Evolutionary conservation across 2,329 filamentous ascomycete species (phyloP).

Genomic region (Sarocladium kiliense): DNA sequence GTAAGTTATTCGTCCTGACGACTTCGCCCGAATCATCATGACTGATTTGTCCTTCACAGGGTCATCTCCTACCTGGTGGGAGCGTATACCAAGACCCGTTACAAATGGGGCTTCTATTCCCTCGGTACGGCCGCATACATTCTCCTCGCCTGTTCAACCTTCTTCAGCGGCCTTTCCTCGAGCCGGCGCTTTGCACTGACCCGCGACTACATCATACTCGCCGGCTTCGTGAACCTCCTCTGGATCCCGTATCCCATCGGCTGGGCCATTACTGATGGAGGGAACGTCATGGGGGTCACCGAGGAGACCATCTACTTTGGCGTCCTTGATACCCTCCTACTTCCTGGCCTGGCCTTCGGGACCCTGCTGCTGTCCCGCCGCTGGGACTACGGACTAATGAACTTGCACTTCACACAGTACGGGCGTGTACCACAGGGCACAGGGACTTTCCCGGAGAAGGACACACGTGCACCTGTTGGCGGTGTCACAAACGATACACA

Average conservation of each 20-base stretch:
- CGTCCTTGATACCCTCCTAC: constrained; percentile 42
- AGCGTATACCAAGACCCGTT: constrained; percentile 41
- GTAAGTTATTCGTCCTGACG: constrained; percentile 16
- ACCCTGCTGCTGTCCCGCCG: constrained; percentile 38
- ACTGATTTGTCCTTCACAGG: constrained; percentile 12
- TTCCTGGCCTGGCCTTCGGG: constrained; percentile 37
- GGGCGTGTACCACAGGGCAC: constrained; percentile 35
- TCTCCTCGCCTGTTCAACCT: constrained; percentile 38
- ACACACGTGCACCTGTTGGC: neutral
- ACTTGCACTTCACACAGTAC: constrained; percentile 51
- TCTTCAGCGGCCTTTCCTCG: constrained; percentile 30
- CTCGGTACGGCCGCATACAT: constrained; percentile 44
- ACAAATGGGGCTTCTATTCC: constrained; percentile 55
- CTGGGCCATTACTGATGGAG: constrained; percentile 45
- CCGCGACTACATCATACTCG: constrained; percentile 39
- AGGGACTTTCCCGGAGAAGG: constrained; percentile 1
- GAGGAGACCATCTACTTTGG: constrained; percentile 46
- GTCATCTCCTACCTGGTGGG: constrained; percentile 43
- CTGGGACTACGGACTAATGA: constrained; percentile 48
- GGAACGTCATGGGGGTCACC: constrained; percentile 43
- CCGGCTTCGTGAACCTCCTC: constrained; percentile 43
- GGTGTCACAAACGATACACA: neutral
- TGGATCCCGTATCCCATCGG: constrained; percentile 57
- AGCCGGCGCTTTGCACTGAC: constrained; percentile 36
- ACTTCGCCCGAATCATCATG: neutral